Conservation (phyloP, 2,329 filamentous ascomycete genomes). For the Fusarium siculi region DNA sequence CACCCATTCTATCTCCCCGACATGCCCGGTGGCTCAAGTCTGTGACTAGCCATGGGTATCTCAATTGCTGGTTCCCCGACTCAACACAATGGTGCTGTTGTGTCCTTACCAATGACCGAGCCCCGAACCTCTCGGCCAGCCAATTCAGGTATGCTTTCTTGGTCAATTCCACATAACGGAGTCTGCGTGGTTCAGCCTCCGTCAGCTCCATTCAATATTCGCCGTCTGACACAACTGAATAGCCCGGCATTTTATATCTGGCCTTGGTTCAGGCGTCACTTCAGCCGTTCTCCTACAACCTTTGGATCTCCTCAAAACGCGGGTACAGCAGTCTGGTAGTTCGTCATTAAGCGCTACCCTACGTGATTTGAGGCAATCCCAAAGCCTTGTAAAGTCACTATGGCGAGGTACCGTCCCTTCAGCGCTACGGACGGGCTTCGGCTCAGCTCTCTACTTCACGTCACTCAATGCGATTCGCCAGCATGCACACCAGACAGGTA, state of each 20-base stretch:
- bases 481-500: conserved; percentile 54
- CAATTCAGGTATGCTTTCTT: conserved; percentile 42
- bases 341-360: conserved; percentile 65
- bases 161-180: neutral
- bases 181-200: neutral
- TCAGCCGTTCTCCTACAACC: conserved; percentile 93
- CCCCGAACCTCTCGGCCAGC: conserved; percentile 33
- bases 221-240: conserved; percentile 34
- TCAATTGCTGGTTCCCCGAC: conserved; percentile 37
- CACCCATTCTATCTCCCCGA: conserved; percentile 31
- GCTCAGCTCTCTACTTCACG: conserved; percentile 94
- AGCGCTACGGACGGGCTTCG: conserved; percentile 91
- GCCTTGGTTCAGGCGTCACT: conserved; percentile 85
- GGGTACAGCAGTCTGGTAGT: conserved; percentile 86
- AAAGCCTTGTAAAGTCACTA: conserved; percentile 73
- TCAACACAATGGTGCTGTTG: conserved; percentile 36
- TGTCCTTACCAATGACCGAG: conserved; percentile 29
- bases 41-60: conserved; percentile 40
- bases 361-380: conserved; percentile 62
- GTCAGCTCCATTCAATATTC: neutral
- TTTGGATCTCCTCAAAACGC: conserved; percentile 94
- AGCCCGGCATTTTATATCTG: conserved; percentile 90
- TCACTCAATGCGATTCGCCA: conserved; percentile 86
- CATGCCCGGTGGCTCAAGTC: conserved; percentile 32
- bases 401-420: conserved; percentile 96